Conservation (phyloP, 73 alveolate species). For the Paramecium sexaurelia region DNA sequence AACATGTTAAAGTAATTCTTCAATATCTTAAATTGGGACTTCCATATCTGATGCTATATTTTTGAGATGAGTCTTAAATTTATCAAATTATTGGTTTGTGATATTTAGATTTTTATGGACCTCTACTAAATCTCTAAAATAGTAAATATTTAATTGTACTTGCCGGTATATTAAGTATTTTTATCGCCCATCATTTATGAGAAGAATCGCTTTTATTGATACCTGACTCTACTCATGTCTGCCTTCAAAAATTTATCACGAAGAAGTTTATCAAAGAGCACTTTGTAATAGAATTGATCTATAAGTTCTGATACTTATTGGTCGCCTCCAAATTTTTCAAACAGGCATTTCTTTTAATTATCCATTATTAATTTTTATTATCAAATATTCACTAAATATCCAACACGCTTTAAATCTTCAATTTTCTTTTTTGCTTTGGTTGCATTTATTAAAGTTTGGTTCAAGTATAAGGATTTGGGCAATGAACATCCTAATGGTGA, state of each 20-base stretch:
- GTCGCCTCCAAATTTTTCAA: conserved; percentile 51
- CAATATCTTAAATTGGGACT: not conserved
- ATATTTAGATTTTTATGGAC: conserved; percentile 39
- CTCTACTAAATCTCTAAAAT: not conserved
- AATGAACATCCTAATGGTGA: not conserved
- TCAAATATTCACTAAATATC: conserved; percentile 57
- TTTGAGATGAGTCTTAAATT: conserved; percentile 8
- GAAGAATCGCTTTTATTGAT: conserved; percentile 53
- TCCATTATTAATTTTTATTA: conserved; percentile 39
- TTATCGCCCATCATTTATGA: conserved; percentile 50
- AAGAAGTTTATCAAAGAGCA: conserved; percentile 43
- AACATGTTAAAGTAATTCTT: not conserved
- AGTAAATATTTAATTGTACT: not conserved
- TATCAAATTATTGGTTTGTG: not conserved
- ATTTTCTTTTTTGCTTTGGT: conserved; percentile 44
- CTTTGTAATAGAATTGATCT: conserved; percentile 47
- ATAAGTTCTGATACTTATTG: conserved; percentile 48
- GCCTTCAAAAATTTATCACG: conserved; percentile 55
- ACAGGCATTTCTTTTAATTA: not conserved
- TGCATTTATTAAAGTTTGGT: conserved; percentile 41
- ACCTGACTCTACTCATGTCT: conserved; percentile 49
- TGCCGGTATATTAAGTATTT: conserved; percentile 50
- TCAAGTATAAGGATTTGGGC: conserved; percentile 22
- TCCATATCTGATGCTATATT: conserved; percentile 40
- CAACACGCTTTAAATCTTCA: conserved; percentile 31